Percentiles rank a stretch among this genome's conserved stretches.
These are phyloP conservation scores for Anastatica hierochuntica DNA, from an alignment of 345 rosid species.

Conservation along the genomic window DNA sequence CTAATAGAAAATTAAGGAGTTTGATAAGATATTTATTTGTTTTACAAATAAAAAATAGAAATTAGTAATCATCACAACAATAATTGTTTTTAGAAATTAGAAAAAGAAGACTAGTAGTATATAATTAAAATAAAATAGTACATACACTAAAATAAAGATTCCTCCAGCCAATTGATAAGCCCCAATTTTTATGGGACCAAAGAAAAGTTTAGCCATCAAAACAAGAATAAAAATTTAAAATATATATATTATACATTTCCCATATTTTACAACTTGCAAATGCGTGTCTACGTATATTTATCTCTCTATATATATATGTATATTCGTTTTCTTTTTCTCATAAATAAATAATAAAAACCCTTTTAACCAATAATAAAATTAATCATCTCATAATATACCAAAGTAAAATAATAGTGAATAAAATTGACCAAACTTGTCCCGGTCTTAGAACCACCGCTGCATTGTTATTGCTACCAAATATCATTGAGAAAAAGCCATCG, in stretches of 20 bases:
- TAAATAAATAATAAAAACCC: background rate
- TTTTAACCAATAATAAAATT: conserved; percentile 21
- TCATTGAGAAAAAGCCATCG: conserved; percentile 50
- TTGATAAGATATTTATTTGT: too few relatives aligned
- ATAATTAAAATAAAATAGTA: background rate
- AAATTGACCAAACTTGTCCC: conserved; percentile 7
- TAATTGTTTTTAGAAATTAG: too few relatives aligned
- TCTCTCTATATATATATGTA: background rate
- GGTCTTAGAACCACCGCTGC: conserved; percentile 24
- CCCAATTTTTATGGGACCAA: conserved; percentile 10
- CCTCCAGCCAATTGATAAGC: conserved; percentile 7
- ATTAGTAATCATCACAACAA: too few relatives aligned
- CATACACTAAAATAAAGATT: background rate
- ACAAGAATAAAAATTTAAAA: conserved; percentile 15
- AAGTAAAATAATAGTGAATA: conserved; percentile 8
- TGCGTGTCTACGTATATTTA: conserved; percentile 1
- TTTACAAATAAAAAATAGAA: too few relatives aligned
- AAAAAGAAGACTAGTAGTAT: background rate
- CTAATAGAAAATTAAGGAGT: too few relatives aligned
- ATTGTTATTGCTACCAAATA: conserved; percentile 48
- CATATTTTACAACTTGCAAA: conserved; percentile 24
- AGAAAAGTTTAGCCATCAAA: conserved; percentile 13
- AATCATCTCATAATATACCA: conserved; percentile 28
- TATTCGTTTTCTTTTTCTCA: background rate
- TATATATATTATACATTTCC: conserved; percentile 5